phyloP scores from a whole-genome alignment of 768 basidiomycete genomes.

The Auricularia cornea region DNA sequence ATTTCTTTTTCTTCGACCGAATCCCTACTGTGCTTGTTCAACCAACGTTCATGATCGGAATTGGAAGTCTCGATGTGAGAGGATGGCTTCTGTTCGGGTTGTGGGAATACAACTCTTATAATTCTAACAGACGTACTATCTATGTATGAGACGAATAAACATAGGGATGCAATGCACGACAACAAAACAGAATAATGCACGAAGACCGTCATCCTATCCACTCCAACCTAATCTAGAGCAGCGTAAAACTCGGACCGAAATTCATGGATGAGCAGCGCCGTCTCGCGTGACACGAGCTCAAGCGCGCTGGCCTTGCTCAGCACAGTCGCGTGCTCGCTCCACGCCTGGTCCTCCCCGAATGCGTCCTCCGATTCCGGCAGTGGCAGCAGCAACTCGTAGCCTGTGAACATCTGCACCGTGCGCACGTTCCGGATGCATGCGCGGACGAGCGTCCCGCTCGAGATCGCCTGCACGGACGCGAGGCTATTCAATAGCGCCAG shows the following conservation, averaged over 20 bases:
- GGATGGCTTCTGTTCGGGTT: too few relatives aligned
- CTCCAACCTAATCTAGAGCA: too few relatives aligned
- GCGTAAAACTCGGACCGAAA: conserved; percentile 26
- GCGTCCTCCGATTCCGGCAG: conserved; percentile 21
- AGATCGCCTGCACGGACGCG: conserved; percentile 20
- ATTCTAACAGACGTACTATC: too few relatives aligned
- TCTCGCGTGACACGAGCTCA: conserved; percentile 45
- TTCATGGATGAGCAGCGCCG: conserved; percentile 49
- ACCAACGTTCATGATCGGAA: too few relatives aligned
- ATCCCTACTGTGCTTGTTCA: too few relatives aligned
- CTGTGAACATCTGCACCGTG: conserved; percentile 53
- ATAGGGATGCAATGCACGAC: too few relatives aligned
- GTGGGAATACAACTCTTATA: too few relatives aligned
- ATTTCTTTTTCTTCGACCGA: too few relatives aligned
- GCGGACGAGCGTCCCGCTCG: conserved; percentile 42
- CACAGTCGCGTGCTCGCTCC: conserved; percentile 13
- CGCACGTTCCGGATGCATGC: conserved; percentile 56
- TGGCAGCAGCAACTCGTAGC: conserved; percentile 51
- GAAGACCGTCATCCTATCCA: too few relatives aligned
- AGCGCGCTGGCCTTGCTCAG: conserved; percentile 52
- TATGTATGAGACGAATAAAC: too few relatives aligned
- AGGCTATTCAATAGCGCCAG: background rate
- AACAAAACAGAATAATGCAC: too few relatives aligned
- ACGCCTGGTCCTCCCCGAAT: conserved; percentile 17
- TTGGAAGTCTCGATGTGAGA: too few relatives aligned